A percentile compares a stretch with the other conserved stretches of the same genome.
Evolutionary conservation across 192 early-diverging fungal genomes (phyloP).

Genomic region (Lobosporangium transversale): DNA sequence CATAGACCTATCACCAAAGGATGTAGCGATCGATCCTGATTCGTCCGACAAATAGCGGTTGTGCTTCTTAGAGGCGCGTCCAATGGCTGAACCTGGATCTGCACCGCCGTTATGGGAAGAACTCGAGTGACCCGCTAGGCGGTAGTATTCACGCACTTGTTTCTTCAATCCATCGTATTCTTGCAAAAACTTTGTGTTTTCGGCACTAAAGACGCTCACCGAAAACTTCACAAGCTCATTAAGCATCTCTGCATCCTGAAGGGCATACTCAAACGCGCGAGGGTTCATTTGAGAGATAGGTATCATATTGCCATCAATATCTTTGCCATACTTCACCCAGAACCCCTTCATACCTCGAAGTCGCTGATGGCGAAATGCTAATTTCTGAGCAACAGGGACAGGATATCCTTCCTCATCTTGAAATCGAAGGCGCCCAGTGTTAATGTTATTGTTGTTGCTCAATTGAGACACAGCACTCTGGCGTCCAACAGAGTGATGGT

Average conservation of each 20-base stretch:
- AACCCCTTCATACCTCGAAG: slow-evolving; percentile 39
- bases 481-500: not conserved
- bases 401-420: not conserved
- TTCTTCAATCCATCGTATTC: slow-evolving; percentile 43
- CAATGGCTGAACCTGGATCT: not conserved
- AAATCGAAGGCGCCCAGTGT: too few species aligned
- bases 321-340: slow-evolving; percentile 39
- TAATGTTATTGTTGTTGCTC: not conserved
- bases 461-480: slow-evolving; percentile 4
- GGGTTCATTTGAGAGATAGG: slow-evolving; percentile 39
- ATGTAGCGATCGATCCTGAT: not conserved
- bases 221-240: slow-evolving; percentile 32
- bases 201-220: slow-evolving; percentile 41
- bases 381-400: not conserved
- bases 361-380: slow-evolving; percentile 1
- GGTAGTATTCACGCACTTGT: slow-evolving; percentile 41
- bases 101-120: not conserved
- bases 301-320: slow-evolving; percentile 30
- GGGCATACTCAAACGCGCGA: slow-evolving; percentile 44
- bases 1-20: too few species aligned
- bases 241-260: slow-evolving; percentile 42
- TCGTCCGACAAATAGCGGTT: not conserved
- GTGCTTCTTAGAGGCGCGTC: too few species aligned
- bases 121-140: slow-evolving; percentile 4
- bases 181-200: slow-evolving; percentile 48